Evolutionary conservation across 495 filamentous ascomycete species (phyloP), one percentile per base, ranked within the genome.

Genomic region (Talaromyces wortmannii): DNA sequence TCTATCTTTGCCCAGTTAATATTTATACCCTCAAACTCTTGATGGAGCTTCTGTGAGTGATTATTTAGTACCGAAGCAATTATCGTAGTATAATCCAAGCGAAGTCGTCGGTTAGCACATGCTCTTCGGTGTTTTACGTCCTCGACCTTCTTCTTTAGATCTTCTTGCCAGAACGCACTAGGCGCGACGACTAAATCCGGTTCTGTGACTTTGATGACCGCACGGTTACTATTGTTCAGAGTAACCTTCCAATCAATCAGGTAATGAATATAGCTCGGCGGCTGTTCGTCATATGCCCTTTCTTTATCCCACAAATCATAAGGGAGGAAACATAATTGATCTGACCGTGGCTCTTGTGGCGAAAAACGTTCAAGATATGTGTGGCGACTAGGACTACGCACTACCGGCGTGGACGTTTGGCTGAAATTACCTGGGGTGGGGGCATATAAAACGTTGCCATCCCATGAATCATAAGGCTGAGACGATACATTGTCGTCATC

Each of bases 221-320:
- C 54, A 55, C 59, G 59, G 43, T 72, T 67, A 29, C 71, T 69
- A 10, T 71, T 23, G 48, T 51, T n/a, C n/a, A n/a, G n/a, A 36
- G 33, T 62, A 31, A 68, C 56, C 56, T 64, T 71, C 67, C 61
- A 71, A 52, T 70, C 61, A 53, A 72, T 73, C 44, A 63, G 57
- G 54, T 75, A 73, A 55, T 71, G 59, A 43, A 70, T 62, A 61
- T 51, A 61, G 52, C 45, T 63, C 17, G 63, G 67, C 49, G 57
- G 59, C 45, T 69, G 46, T 59, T 73, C 58, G 58, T 70, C 59
- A 52, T 62, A 76, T 12, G 17, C 3, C 31, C 45, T 62, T 55
- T 57, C 61, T 42, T 63, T 58, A 42, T 62, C 55, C 63, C 53
- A 62, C 16, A 42, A 51, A 7, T 4, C n/a, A 16, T 12, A n/a